Conservation (phyloP, 169 alveolate genomes). For the Cryptosporidium baileyi region DNA sequence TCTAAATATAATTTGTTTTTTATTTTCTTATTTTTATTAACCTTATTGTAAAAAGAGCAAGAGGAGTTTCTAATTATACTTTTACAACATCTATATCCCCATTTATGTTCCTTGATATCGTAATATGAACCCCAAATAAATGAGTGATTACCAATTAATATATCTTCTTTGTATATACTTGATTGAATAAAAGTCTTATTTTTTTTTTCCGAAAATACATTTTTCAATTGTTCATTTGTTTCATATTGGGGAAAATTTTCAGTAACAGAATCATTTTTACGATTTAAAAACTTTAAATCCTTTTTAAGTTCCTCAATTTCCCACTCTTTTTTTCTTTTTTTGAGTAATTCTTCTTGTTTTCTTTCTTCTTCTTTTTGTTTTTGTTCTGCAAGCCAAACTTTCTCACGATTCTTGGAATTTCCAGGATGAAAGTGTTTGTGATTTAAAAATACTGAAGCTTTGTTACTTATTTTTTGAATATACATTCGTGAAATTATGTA, state of each 20-base stretch:
- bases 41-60: not conserved
- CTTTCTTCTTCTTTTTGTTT: conserved; percentile 88
- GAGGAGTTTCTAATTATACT: not conserved
- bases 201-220: not conserved
- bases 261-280: conserved; percentile 63
- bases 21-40: not conserved
- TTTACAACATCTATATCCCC: conserved; percentile 89
- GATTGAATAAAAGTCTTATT: not conserved
- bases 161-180: conserved; percentile 79
- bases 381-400: conserved; percentile 96
- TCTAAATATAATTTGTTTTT: too few species aligned
- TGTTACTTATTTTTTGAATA: conserved; percentile 84
- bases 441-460: conserved; percentile 89
- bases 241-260: not conserved
- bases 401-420: conserved; percentile 82
- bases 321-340: conserved; percentile 93
- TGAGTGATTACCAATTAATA: conserved; percentile 79
- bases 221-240: not conserved
- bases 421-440: conserved; percentile 95
- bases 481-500: not conserved
- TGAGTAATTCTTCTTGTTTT: conserved; percentile 88
- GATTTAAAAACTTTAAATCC: conserved; percentile 82
- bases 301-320: conserved; percentile 89
- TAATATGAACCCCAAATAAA: conserved; percentile 87
- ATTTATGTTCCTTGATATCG: conserved; percentile 75